Evolutionary conservation across 305 asterid species (phyloP).

Genomic region (Euphrasia arctica): DNA sequence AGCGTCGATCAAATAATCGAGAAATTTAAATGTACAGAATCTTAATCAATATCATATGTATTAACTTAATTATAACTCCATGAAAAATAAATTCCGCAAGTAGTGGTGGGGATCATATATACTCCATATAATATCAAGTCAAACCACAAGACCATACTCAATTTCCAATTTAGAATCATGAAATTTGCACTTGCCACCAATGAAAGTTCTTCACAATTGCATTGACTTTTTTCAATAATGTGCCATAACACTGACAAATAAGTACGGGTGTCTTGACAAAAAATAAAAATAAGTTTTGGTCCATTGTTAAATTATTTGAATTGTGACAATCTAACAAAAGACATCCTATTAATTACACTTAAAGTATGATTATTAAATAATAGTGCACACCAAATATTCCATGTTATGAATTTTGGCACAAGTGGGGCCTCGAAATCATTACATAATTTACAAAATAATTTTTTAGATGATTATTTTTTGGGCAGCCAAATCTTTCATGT

Average conservation of each 20-base stretch:
- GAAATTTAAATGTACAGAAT: too few species aligned
- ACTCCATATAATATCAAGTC: constrained; percentile 19
- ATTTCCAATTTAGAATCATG: constrained; percentile 30
- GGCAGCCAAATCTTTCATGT: neutral
- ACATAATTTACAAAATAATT: constrained; percentile 1
- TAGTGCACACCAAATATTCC: constrained; percentile 12
- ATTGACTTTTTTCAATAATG: constrained; percentile 48
- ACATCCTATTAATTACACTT: neutral
- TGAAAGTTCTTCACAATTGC: constrained; percentile 34
- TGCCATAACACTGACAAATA: constrained; percentile 29
- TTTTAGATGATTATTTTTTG: constrained; percentile 20
- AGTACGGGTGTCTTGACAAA: constrained; percentile 37
- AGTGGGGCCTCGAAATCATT: constrained; percentile 36
- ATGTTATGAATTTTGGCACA: constrained; percentile 30
- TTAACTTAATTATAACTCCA: too few species aligned
- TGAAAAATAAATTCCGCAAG: too few species aligned
- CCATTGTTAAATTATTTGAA: constrained; percentile 34
- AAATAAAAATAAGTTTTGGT: constrained; percentile 25
- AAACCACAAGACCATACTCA: constrained; percentile 26
- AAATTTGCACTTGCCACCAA: constrained; percentile 12
- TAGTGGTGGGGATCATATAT: too few species aligned
- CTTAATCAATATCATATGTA: too few species aligned
- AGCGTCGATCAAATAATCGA: too few species aligned
- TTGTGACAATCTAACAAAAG: constrained; percentile 23
- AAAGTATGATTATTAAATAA: neutral